Percentiles rank a stretch among this genome's conserved stretches.
Evolutionary conservation across 306 rosid species (phyloP).

Genomic region (Senna siamea): DNA sequence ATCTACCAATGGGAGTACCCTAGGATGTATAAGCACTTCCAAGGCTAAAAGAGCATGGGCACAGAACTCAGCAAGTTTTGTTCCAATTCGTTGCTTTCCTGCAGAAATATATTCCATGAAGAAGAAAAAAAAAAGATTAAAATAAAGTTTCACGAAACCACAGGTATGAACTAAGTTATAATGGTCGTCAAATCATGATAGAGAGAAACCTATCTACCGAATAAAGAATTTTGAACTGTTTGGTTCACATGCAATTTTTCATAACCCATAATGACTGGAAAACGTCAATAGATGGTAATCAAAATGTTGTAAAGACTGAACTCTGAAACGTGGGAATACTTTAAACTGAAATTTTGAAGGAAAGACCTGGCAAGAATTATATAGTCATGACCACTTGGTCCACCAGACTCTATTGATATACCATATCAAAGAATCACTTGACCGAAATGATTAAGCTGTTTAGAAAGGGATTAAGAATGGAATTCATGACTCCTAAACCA

Average conservation of each 20-base stretch:
- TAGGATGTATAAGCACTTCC: slow-evolving; percentile 93
- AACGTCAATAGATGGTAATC: neutral
- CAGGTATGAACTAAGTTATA: neutral
- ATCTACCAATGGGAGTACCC: slow-evolving; percentile 68
- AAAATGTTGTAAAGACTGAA: neutral
- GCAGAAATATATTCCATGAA: slow-evolving; percentile 41
- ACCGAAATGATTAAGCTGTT: too few species aligned
- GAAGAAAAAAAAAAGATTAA: slow-evolving; percentile 6
- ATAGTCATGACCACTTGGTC: neutral
- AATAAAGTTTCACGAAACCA: neutral
- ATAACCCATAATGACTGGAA: neutral
- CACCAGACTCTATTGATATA: neutral
- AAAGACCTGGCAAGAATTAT: neutral
- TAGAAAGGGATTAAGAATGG: neutral
- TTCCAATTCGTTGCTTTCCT: slow-evolving; percentile 77
- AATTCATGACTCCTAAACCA: neutral
- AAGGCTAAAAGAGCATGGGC: slow-evolving; percentile 78
- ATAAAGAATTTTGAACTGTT: slow-evolving; percentile 14
- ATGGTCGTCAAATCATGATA: neutral
- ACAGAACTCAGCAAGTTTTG: slow-evolving; percentile 80
- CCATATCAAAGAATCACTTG: neutral
- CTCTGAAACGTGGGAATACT: neutral
- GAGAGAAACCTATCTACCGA: neutral
- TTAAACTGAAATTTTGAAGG: neutral
- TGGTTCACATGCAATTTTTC: slow-evolving; percentile 2